phyloP scores from a whole-genome alignment of 805 yeast genomes.

The Pichia exigua region DNA sequence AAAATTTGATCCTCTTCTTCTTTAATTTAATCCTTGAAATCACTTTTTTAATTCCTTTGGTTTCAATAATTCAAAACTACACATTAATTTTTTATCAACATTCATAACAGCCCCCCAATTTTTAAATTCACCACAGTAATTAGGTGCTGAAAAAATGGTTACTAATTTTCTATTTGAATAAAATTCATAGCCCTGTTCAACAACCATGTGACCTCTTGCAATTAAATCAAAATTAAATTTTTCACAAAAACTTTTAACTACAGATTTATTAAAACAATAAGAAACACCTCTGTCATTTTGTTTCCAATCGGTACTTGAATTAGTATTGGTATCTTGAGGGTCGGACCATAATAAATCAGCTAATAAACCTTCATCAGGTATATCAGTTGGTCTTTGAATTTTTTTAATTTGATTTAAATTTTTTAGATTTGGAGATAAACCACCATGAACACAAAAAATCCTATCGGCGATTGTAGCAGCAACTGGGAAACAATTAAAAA shows the following conservation, averaged over 20 bases:
- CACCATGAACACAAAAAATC: conserved; percentile 60
- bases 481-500: conserved; percentile 49
- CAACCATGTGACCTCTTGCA: conserved; percentile 85
- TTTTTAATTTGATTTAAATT: conserved; percentile 61
- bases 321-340: conserved; percentile 41
- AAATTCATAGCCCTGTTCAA: conserved; percentile 82
- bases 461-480: conserved; percentile 56
- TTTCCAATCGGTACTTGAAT: conserved; percentile 47
- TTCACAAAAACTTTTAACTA: conserved; percentile 61
- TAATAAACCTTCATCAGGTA: conserved; percentile 70
- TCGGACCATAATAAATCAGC: conserved; percentile 82
- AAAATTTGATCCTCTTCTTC: too few relatives aligned
- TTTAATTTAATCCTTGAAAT: not conserved
- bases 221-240: conserved; percentile 67
- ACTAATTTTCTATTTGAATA: conserved; percentile 67
- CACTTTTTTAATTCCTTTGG: conserved; percentile 2
- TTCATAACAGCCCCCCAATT: conserved; percentile 78
- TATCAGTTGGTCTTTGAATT: conserved; percentile 74
- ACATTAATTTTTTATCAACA: conserved; percentile 57
- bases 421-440: conserved; percentile 63
- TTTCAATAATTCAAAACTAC: conserved; percentile 56
- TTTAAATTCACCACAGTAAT: conserved; percentile 75
- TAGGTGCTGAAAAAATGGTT: conserved; percentile 77
- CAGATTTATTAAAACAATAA: conserved; percentile 65
- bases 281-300: conserved; percentile 81